Evolutionary conservation across 2,329 filamentous ascomycete genomes (phyloP), one percentile per base, ranked within the genome.

Genomic region (Exophiala oligosperma): DNA sequence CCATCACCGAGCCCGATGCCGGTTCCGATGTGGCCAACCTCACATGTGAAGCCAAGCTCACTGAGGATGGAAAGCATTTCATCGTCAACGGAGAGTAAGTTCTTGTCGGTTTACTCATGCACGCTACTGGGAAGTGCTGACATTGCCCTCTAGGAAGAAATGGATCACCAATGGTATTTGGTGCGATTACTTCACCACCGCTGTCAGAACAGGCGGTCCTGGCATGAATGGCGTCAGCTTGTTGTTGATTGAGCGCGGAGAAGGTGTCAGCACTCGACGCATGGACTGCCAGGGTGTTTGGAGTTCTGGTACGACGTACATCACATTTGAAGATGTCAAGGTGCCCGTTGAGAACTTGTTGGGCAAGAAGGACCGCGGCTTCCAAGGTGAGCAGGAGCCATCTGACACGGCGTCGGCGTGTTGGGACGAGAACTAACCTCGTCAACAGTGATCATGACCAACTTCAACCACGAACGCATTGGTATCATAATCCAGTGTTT

Each of bases 251-350:
- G 93, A 97, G 83, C 88, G 93, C 67, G 82, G 83, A 51, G 91
- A 90, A 60, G 94, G 94, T 67, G 93, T 99, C 54, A 91, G 86
- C 71, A 99, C 94, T 28, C 85, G 94, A 56, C 88, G 89, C 72
- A 99, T 99, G 94, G 92, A 97, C 78, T 97, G 93, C 82, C 92
- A 97, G 77, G 94, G 94, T 76, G 92, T 97, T 32, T 96, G 92
- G 90, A 92, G 89, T 62, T 91, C 86, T 66, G 94, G 94, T 54
- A 97, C 94, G 14, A 97, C 94, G 32, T 99, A 97, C 77, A 88
- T 99, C 72, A 97, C 93, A 44, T 97, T 97, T 67, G 94, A 99
- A 76, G 94, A 99, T 72, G 94, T 97, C 76, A 97, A 97, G 81
- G 94, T 99, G 0, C 94, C 94, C 1, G 94, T 97, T n/a, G 93